Evolutionary conservation across 768 basidiomycete species (phyloP), one percentile per base, ranked within the genome.

Genomic region (Amanita subjunquillea): DNA sequence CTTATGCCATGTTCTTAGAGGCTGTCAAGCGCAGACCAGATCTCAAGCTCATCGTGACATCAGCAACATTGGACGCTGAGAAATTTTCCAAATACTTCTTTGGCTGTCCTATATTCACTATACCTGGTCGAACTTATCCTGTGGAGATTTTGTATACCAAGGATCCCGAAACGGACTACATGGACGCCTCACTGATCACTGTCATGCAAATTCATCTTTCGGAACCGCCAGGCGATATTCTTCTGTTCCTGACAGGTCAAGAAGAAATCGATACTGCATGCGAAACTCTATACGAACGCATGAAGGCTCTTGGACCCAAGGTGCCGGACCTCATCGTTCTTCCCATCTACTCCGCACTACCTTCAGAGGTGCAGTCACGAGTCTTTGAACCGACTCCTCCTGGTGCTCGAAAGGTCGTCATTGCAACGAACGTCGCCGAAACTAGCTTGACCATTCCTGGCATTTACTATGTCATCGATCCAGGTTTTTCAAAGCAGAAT

Each of bases 21-120:
- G 87, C 95, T 15, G 82, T 96, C 59, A 94, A 91, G 64, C 85
- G 90, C 48, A 83, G 96, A 43, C 85, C 95, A 4, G 95, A 98
- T 65, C 80, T 99, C 58, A 98, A 98, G 65, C 76, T 99, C 54
- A 98, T 99, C 58, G 95, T 98, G 54, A 98, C 96, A 0, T 98
- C 96, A 0, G 96, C 96, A 1, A 99, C 96, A 1, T 75, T 99
- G n/a, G 95, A 99, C 57, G 95, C 96, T 51, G 95, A 97, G 69
- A 98, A 98, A 73, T 99, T 99, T 69, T 94, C 95, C 22, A 93
- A 93, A 63, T 99, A 99, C 76, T 99, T 99, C 75, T 96, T 86
- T 66, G 91, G 89, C 5, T 97, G 94, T 67, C 95, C 96, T 27
- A 98, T 99, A 68, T 98, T 98, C 77, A 96, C 95, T 36, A 98